phyloP scores from a whole-genome alignment of 306 rosid genomes.

The Castanea crenata region DNA sequence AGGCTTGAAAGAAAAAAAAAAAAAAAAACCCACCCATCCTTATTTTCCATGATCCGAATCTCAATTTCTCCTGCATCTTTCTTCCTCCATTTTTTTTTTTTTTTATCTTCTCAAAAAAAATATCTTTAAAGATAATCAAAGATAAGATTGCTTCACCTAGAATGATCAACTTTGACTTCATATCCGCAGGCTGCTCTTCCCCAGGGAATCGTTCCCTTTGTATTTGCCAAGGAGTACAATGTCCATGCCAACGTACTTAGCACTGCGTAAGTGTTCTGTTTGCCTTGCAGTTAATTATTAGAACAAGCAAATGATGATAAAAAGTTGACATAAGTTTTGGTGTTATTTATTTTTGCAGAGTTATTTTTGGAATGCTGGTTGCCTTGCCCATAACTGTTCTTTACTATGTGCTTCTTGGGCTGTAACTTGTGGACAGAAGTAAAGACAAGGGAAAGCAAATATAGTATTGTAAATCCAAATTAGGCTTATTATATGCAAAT shows the following conservation, averaged over 20 bases:
- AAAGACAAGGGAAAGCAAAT: conserved; percentile 6
- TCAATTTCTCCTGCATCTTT: too few species aligned
- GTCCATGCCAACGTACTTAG: conserved; percentile 88
- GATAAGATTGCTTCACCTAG: too few species aligned
- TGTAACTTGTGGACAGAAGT: conserved; percentile 35
- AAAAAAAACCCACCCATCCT: too few species aligned
- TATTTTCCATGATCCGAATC: too few species aligned
- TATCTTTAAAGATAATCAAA: too few species aligned
- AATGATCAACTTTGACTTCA: background rate
- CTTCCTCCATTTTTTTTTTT: too few species aligned
- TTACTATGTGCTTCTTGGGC: conserved; percentile 75
- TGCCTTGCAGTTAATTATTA: too few species aligned
- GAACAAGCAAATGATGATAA: background rate
- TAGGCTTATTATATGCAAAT: conserved; percentile 23
- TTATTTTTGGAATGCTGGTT: conserved; percentile 80
- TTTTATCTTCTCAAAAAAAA: too few species aligned
- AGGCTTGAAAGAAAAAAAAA: too few species aligned
- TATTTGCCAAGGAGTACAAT: conserved; percentile 88
- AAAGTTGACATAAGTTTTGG: background rate
- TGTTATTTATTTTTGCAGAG: conserved; percentile 45
- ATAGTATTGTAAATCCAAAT: conserved; percentile 33
- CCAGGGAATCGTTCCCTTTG: conserved; percentile 92
- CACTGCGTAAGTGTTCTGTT: conserved; percentile 63
- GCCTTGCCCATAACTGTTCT: conserved; percentile 84
- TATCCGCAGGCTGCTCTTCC: conserved; percentile 83